These are phyloP conservation scores for Schwanniomyces sp. DNA, from an alignment of 805 yeast genomes.

Conservation along the genomic window DNA sequence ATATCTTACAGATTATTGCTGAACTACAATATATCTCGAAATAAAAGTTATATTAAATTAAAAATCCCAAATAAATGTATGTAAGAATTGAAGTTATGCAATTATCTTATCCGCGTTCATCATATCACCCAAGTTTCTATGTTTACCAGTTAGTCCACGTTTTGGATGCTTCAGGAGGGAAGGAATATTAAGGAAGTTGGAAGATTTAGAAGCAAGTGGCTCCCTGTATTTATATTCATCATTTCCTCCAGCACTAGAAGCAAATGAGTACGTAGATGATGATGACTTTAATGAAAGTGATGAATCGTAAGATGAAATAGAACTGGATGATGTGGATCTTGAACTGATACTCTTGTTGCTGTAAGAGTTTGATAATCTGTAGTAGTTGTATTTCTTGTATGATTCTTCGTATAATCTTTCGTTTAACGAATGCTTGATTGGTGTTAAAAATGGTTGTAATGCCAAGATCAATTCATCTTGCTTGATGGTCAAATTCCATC, in stretches of 20 bases:
- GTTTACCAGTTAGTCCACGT: background rate
- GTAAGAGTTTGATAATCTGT: constrained; percentile 26
- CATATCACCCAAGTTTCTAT: constrained; percentile 5
- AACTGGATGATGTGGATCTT: constrained; percentile 9
- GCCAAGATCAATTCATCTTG: constrained; percentile 69
- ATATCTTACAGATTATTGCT: background rate
- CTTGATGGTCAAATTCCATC: constrained; percentile 79
- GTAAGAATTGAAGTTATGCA: constrained; percentile 2
- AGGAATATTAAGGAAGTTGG: constrained; percentile 7
- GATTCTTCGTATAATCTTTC: constrained; percentile 25
- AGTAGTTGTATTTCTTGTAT: constrained; percentile 26
- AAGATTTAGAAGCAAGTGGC: constrained; percentile 11
- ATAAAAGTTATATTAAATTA: background rate
- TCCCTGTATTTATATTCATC: constrained; percentile 4
- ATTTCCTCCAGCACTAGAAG: constrained; percentile 6
- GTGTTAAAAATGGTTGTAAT: constrained; percentile 71
- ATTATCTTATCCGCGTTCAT: constrained; percentile 11
- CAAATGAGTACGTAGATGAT: constrained; percentile 6
- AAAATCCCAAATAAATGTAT: background rate
- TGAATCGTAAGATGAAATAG: constrained; percentile 14
- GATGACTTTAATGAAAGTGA: constrained; percentile 17
- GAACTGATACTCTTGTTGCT: constrained; percentile 7
- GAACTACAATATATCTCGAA: background rate
- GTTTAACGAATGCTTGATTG: constrained; percentile 59
- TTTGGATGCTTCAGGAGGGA: background rate